Evolutionary conservation across 2,329 filamentous ascomycete genomes (phyloP).

Genomic region (Dothiorella sarmentorum): DNA sequence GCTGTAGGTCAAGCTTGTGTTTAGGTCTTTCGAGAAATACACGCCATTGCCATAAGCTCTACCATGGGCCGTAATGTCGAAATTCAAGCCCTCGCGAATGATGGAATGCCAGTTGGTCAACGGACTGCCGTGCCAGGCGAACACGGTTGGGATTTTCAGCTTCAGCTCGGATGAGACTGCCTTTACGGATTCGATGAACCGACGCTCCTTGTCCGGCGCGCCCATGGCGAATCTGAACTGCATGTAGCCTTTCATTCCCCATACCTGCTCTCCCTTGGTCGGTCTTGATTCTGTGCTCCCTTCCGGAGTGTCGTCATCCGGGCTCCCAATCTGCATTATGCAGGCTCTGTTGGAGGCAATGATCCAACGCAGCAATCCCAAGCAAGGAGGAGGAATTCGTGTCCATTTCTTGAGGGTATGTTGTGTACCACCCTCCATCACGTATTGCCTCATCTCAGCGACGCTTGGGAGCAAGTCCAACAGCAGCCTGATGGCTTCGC

Average conservation of each 20-base stretch:
- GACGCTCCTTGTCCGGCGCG: constrained; percentile 80
- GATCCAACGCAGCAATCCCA: constrained; percentile 77
- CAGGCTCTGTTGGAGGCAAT: constrained; percentile 85
- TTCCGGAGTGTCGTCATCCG: constrained; percentile 17
- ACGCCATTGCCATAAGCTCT: constrained; percentile 75
- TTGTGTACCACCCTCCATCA: constrained; percentile 38
- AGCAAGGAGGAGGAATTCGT: constrained; percentile 61
- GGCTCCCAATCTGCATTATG: constrained; percentile 68
- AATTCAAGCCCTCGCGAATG: constrained; percentile 77
- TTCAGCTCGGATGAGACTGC: constrained; percentile 40
- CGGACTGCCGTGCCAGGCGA: constrained; percentile 81
- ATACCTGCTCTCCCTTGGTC: constrained; percentile 52
- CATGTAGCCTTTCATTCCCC: constrained; percentile 63
- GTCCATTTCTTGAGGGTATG: constrained; percentile 49
- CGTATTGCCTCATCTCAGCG: constrained; percentile 52
- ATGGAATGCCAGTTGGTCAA: constrained; percentile 87
- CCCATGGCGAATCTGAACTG: constrained; percentile 89
- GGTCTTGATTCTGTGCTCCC: no score
- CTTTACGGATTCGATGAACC: constrained; percentile 64
- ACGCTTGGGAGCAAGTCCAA: constrained; percentile 62
- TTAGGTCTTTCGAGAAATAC: constrained; percentile 67
- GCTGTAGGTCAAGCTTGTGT: constrained; percentile 54
- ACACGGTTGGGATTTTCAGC: constrained; percentile 63
- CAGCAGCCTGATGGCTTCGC: constrained; percentile 48
- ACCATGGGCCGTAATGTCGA: constrained; percentile 59